Evolutionary conservation across 1,284 basidiomycete species (phyloP).

Genomic region (Rhodotorula sp.): DNA sequence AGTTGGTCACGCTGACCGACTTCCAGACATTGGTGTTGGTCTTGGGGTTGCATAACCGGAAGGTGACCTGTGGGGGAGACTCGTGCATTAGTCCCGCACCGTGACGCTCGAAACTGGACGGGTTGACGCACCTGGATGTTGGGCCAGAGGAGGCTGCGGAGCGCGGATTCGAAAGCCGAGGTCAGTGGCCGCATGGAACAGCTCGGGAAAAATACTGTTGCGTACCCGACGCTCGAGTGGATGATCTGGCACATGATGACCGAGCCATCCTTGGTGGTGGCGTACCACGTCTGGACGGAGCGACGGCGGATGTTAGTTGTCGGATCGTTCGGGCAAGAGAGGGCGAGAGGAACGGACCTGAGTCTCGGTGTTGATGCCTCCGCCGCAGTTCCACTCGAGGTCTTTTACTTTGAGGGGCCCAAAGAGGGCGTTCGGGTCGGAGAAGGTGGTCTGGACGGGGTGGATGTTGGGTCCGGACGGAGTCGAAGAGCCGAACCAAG

Average conservation of each 20-base stretch:
- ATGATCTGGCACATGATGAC: slow-evolving; percentile 88
- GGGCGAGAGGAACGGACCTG: not conserved
- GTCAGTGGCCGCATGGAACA: not conserved
- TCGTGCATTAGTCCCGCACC: not conserved
- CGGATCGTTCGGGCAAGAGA: no score
- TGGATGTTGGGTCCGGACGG: slow-evolving; percentile 37
- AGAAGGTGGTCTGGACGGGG: slow-evolving; percentile 28
- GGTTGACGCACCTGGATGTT: slow-evolving; percentile 62
- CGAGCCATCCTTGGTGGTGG: slow-evolving; percentile 71
- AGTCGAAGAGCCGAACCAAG: slow-evolving; percentile 33
- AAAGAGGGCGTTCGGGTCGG: slow-evolving; percentile 34
- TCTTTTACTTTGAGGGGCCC: slow-evolving; percentile 71
- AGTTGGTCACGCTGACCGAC: slow-evolving; percentile 82
- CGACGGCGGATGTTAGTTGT: not conserved
- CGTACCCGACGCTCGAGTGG: slow-evolving; percentile 85
- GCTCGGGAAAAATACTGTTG: slow-evolving; percentile 48
- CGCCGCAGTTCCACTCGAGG: slow-evolving; percentile 77
- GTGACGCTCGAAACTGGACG: no score
- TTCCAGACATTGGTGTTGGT: slow-evolving; percentile 74
- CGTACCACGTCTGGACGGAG: slow-evolving; percentile 75
- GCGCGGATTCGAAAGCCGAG: not conserved
- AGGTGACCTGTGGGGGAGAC: slow-evolving; percentile 62
- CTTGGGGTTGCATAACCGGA: slow-evolving; percentile 79
- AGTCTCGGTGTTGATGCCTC: slow-evolving; percentile 82
- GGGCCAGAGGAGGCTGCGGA: slow-evolving; percentile 65